Conservation (phyloP, 1,139 yeast species). For the Sugiyamaella castrensis region DNA sequence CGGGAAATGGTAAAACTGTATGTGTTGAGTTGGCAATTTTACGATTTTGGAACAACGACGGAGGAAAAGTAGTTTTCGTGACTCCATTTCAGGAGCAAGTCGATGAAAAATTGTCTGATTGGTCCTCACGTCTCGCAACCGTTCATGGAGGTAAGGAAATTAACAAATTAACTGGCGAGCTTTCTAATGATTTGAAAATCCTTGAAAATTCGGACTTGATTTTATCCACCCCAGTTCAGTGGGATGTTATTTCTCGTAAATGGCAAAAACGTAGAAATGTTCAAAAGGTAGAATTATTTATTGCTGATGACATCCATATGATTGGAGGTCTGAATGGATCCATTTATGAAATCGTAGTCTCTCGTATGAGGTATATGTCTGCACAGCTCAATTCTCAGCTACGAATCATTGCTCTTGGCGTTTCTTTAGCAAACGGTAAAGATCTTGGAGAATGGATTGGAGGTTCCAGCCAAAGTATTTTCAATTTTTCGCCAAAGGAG, state of each 20-base stretch:
- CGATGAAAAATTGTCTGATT: constrained; percentile 45
- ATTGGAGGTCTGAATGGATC: constrained; percentile 59
- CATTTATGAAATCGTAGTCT: constrained; percentile 62
- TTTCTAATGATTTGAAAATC: constrained; percentile 51
- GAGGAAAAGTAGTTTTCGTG: constrained; percentile 59
- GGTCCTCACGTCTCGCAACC: constrained; percentile 45
- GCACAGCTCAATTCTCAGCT: constrained; percentile 52
- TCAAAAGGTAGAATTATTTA: constrained; percentile 61
- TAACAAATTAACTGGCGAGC: constrained; percentile 61
- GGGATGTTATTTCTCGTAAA: constrained; percentile 67
- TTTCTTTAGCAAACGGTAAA: constrained; percentile 68
- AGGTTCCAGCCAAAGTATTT: constrained; percentile 54
- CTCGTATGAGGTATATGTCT: constrained; percentile 69
- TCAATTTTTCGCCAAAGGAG: constrained; percentile 66
- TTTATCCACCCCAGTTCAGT: constrained; percentile 76
- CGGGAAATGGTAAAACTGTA: constrained; percentile 72
- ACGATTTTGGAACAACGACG: constrained; percentile 61
- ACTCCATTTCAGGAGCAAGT: constrained; percentile 58
- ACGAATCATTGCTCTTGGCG: constrained; percentile 65
- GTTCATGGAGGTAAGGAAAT: constrained; percentile 41
- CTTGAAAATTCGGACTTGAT: constrained; percentile 61
- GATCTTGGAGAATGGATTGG: constrained; percentile 90
- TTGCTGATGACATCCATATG: constrained; percentile 74
- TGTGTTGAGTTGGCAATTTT: constrained; percentile 73
- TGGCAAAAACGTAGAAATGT: constrained; percentile 68